These are phyloP conservation scores for Gyrodon lividus DNA, from an alignment of 768 basidiomycete species.

Conservation along the genomic window DNA sequence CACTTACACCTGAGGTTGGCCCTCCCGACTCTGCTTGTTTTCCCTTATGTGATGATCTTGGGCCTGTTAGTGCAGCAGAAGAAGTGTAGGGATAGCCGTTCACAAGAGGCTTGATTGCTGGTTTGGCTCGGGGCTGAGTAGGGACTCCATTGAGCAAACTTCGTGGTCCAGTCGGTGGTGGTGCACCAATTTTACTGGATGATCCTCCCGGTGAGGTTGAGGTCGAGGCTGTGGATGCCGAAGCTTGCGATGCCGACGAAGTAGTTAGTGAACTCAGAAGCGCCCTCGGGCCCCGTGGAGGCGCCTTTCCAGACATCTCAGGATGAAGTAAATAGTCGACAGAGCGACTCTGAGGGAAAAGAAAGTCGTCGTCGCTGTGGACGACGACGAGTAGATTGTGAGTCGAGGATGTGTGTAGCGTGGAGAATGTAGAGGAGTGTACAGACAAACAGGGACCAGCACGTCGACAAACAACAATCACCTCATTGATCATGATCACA, in stretches of 20 bases:
- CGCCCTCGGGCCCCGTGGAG: conserved; percentile 72
- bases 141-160: conserved; percentile 48
- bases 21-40: conserved; percentile 41
- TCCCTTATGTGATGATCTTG: conserved; percentile 39
- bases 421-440: conserved; percentile 3
- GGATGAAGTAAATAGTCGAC: background rate
- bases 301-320: conserved; percentile 75
- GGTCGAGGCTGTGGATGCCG: conserved; percentile 34
- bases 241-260: conserved; percentile 27
- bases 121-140: conserved; percentile 24
- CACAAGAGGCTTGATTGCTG: conserved; percentile 39
- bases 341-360: background rate
- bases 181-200: conserved; percentile 46
- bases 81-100: conserved; percentile 41
- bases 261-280: conserved; percentile 47
- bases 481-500: conserved; percentile 1
- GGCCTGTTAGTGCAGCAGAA: conserved; percentile 32
- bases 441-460: conserved; percentile 6
- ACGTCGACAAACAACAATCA: conserved; percentile 19
- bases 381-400: conserved; percentile 22
- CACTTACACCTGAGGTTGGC: conserved; percentile 35
- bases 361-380: conserved; percentile 21
- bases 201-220: conserved; percentile 31
- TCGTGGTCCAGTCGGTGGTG: conserved; percentile 66
- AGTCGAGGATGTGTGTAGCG: conserved; percentile 8